A percentile compares a stretch with the other conserved stretches of the same genome.
Conservation (phyloP, 2,329 filamentous ascomycete species). For the Xylaria multiplex region DNA sequence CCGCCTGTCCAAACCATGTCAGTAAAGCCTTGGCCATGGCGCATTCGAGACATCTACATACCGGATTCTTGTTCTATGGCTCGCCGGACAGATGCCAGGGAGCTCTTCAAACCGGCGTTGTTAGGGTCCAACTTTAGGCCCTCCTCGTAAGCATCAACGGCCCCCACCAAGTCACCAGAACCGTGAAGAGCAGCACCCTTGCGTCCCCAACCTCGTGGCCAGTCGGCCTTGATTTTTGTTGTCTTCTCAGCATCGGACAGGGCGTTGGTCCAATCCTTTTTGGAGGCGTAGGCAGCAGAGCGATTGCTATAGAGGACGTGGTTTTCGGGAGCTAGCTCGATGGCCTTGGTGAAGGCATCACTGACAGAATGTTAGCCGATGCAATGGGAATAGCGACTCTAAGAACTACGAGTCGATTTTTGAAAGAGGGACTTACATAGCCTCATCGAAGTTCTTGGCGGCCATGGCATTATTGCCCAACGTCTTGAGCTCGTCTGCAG, state of each 20-base stretch:
- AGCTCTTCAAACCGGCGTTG: constrained; percentile 93
- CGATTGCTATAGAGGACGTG: constrained; percentile 99
- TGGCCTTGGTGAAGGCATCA: constrained; percentile 93
- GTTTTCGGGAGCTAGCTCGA: constrained; percentile 85
- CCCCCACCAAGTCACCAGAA: constrained; percentile 82
- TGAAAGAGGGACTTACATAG: constrained; percentile 74
- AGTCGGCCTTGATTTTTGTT: constrained; percentile 94
- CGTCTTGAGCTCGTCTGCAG: constrained; percentile 86
- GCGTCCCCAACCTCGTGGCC: constrained; percentile 95
- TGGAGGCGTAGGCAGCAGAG: constrained; percentile 86
- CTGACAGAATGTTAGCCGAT: constrained; percentile 58
- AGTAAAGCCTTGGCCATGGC: constrained; percentile 6
- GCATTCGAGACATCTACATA: constrained; percentile 28
- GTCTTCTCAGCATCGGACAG: constrained; percentile 92
- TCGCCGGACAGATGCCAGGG: constrained; percentile 83
- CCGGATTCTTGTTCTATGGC: constrained; percentile 82
- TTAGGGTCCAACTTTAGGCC: constrained; percentile 91
- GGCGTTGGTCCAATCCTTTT: constrained; percentile 86
- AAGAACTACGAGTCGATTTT: not conserved
- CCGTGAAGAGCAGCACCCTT: constrained; percentile 94
- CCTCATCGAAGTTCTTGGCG: constrained; percentile 95
- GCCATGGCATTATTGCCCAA: constrained; percentile 99
- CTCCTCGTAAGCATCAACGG: constrained; percentile 90
- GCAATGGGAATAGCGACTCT: constrained; percentile 20
- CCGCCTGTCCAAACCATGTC: constrained; percentile 37